A percentile compares a stretch with the other conserved stretches of the same genome.
Conservation (phyloP, 192 early-diverging fungal genomes). For the Powellomyces hirtus region DNA sequence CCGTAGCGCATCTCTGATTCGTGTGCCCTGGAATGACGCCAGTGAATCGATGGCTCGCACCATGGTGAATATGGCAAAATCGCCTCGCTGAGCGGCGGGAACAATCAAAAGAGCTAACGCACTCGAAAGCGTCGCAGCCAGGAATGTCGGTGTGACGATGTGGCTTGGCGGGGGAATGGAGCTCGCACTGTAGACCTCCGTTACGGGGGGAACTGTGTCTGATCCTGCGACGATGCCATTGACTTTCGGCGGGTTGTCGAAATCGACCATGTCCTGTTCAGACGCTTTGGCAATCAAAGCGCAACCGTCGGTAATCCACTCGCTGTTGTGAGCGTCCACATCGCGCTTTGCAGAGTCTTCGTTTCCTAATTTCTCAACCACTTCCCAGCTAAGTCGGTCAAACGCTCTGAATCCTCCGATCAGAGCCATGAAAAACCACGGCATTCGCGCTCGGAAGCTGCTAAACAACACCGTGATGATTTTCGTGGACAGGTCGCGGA, state of each 20-base stretch:
- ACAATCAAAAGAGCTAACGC: constrained; percentile 19
- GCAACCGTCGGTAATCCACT: too few species aligned
- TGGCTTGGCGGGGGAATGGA: neutral
- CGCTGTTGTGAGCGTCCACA: neutral
- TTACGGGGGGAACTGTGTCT: neutral
- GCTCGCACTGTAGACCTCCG: too few species aligned
- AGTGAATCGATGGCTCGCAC: constrained; percentile 41
- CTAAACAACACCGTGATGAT: constrained; percentile 2
- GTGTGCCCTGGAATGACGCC: constrained; percentile 43
- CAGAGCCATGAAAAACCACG: constrained; percentile 33
- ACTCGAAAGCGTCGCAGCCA: constrained; percentile 5
- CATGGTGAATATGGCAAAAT: constrained; percentile 57
- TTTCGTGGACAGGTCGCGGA: neutral
- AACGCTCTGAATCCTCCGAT: constrained; percentile 23
- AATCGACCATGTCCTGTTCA: too few species aligned
- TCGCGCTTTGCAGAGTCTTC: neutral
- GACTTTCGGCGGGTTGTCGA: neutral
- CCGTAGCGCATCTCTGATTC: constrained; percentile 29
- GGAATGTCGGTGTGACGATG: constrained; percentile 9
- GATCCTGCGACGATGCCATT: neutral
- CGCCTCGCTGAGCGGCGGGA: constrained; percentile 12
- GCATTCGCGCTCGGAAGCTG: constrained; percentile 10
- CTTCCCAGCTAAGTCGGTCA: constrained; percentile 10
- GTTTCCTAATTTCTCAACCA: neutral
- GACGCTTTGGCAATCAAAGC: neutral